Evolutionary conservation across 208 protist species (phyloP), one percentile per base, ranked within the genome.

Genomic region (Leishmania braziliensis): DNA sequence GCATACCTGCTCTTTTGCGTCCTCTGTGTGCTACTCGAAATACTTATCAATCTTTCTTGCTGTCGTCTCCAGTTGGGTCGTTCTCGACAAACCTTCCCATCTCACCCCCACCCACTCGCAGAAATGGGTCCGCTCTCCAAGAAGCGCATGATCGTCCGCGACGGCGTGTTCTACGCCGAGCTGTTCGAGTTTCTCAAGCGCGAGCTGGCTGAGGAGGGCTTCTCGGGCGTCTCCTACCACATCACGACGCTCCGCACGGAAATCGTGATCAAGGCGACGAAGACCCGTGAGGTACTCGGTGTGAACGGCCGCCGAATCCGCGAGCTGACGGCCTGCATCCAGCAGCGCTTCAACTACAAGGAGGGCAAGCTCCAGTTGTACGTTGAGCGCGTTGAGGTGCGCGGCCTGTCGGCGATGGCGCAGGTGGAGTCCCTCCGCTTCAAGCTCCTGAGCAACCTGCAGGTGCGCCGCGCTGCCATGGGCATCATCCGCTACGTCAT

Each of bases 81-180:
- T 77, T 58, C 75, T 71, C 65, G 12, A 74, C 80, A 43, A 60
- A 70, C 73, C 70, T 62, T 43, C 54, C 56, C 36, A 39, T 1
- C 54, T 14, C 18, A 36, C n/a, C 29, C 26, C 51, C 65, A 33
- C 56, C 39, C 73, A 72, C 48, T 82, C 56, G 63, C 70, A 72
- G 82, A 79, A 36, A 97, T 97, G 91, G 92, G 91, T 75, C 88
- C 89, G 39, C 82, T 97, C 23, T 97, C 94, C 80, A 97, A 97
- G 92, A 97, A 97, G 93, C 93, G 95, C 66, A 92, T 99, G 98
- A 99, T 99, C 92, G 95, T 99, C 69, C 96, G 95, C 84, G 99
- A 99, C 86, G 99, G 99, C 85, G 97, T 99, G 46, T 99, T 99
- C 95, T 99, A 99, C 92, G 99, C 99, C 80, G 99, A 99, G 93